These are phyloP conservation scores for Aureobasidium mangrovei DNA, from an alignment of 2,329 filamentous ascomycete species.

Conservation along the genomic window DNA sequence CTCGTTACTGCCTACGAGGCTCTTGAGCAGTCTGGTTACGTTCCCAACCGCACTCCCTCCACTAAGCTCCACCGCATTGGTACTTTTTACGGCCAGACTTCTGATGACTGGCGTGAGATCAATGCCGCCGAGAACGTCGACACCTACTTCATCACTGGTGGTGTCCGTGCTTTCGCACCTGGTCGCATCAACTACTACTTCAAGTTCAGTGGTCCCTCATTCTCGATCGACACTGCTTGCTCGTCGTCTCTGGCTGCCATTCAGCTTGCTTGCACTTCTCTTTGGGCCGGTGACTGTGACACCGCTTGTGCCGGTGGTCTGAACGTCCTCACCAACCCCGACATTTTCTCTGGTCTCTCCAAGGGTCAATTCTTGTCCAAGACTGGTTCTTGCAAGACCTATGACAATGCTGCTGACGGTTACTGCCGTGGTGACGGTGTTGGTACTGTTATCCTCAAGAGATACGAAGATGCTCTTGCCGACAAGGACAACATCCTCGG, in stretches of 20 bases:
- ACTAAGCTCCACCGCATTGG: constrained; percentile 58
- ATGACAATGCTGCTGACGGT: constrained; percentile 70
- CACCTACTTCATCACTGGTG: constrained; percentile 58
- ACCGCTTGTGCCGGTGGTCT: constrained; percentile 72
- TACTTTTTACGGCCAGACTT: constrained; percentile 66
- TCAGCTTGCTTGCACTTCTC: constrained; percentile 61
- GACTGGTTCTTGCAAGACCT: constrained; percentile 69
- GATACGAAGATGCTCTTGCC: constrained; percentile 65
- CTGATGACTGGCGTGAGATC: constrained; percentile 69
- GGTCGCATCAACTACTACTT: constrained; percentile 69
- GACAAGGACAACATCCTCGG: constrained; percentile 67
- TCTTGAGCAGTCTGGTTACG: constrained; percentile 70
- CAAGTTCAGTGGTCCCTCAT: constrained; percentile 64
- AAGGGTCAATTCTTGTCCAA: constrained; percentile 71
- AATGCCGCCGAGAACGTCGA: constrained; percentile 65
- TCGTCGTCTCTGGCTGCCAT: constrained; percentile 66
- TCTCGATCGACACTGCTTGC: constrained; percentile 69
- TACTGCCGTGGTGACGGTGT: constrained; percentile 75
- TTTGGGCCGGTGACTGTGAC: constrained; percentile 70
- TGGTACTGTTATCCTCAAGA: constrained; percentile 67
- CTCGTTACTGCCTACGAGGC: constrained; percentile 73
- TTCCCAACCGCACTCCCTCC: constrained; percentile 61
- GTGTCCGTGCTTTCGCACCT: constrained; percentile 52
- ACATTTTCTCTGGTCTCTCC: constrained; percentile 67
- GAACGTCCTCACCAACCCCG: constrained; percentile 71